Conservation (phyloP, 2,329 filamentous ascomycete species). For the Aphanocladium album region DNA sequence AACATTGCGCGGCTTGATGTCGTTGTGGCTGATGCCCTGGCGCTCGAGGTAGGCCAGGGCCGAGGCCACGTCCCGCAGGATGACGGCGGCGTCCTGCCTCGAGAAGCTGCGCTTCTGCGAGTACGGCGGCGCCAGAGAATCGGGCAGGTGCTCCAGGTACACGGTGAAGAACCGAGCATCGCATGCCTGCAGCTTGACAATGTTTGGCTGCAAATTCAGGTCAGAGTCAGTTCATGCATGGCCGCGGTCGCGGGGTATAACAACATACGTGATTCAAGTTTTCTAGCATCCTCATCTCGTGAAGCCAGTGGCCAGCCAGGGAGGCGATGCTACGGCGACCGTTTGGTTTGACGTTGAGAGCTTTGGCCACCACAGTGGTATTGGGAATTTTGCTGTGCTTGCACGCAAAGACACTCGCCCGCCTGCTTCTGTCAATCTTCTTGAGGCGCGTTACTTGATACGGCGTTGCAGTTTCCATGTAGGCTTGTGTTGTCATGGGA, state of each 20-base stretch:
- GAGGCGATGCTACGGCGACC: background rate
- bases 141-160: conserved; percentile 5
- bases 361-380: conserved; percentile 4
- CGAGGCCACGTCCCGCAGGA: background rate
- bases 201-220: background rate
- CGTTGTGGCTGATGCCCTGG: conserved; percentile 14
- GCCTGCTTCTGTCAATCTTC: background rate
- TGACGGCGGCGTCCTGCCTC: background rate
- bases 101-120: background rate
- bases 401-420: conserved; percentile 5
- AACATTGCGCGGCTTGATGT: conserved; percentile 18
- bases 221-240: background rate
- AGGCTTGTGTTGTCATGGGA: background rate
- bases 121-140: background rate
- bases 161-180: conserved; percentile 4
- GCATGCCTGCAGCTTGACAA: background rate
- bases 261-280: background rate
- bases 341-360: background rate
- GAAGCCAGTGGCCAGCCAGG: background rate
- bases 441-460: background rate
- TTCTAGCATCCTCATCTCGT: background rate
- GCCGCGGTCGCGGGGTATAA: too few species aligned
- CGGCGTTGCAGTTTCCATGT: background rate
- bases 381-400: conserved; percentile 1
- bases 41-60: conserved; percentile 13